phyloP scores from a whole-genome alignment of 2,329 filamentous ascomycete genomes.

The Paecilomyces fulvus region DNA sequence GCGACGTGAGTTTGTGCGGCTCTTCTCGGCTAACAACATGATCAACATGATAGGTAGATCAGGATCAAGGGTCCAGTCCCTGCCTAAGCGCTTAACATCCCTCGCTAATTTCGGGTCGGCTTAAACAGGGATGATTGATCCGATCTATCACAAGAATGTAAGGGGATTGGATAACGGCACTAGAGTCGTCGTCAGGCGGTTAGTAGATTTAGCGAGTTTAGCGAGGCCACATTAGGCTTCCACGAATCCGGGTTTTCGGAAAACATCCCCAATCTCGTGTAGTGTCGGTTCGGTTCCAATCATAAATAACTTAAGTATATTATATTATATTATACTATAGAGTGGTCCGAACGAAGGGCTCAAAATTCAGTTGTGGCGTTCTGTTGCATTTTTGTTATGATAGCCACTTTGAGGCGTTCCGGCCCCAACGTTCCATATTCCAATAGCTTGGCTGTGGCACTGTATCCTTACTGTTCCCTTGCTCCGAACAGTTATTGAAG shows the following conservation, averaged over 20 bases:
- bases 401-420: no score
- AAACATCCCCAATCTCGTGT: background rate
- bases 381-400: no score
- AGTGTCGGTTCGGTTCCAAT: background rate
- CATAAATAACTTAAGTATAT: background rate
- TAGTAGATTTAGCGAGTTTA: background rate
- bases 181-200: background rate
- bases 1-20: background rate
- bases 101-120: background rate
- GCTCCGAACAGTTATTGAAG: no score
- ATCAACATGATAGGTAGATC: background rate
- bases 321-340: no score
- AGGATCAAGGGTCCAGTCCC: background rate
- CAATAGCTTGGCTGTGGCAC: no score
- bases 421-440: no score
- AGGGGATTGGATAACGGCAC: background rate
- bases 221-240: no score
- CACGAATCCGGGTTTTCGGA: background rate
- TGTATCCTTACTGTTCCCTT: no score
- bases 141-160: background rate
- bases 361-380: no score
- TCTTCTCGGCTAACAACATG: background rate
- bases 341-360: no score
- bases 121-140: background rate
- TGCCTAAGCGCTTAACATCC: no score